These are phyloP conservation scores for Mycena capillaripes DNA, from an alignment of 768 basidiomycete genomes.

Conservation along the genomic window DNA sequence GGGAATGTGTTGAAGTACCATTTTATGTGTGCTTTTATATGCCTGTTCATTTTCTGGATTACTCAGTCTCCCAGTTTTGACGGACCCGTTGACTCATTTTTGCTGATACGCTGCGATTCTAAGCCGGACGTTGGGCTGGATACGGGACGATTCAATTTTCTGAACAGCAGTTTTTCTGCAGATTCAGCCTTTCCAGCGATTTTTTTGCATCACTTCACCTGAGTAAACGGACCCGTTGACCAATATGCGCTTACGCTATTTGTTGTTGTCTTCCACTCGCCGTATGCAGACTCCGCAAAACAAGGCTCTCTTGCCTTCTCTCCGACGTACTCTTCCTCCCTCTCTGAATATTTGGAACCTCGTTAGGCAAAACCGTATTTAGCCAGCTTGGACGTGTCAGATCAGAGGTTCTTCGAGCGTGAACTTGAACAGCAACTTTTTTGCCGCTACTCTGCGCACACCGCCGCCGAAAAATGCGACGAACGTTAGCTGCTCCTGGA, in stretches of 20 bases:
- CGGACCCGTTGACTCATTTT: not conserved
- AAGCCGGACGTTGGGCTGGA: not conserved
- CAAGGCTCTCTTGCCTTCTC: no score
- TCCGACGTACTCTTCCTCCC: no score
- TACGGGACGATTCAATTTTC: not conserved
- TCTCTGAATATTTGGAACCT: no score
- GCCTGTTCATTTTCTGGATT: not conserved
- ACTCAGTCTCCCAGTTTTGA: not conserved
- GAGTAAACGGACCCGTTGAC: conserved; percentile 10
- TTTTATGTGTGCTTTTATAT: not conserved
- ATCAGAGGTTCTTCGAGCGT: no score
- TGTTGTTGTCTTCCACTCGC: no score
- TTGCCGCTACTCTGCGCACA: no score
- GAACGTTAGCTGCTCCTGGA: no score
- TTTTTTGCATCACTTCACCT: not conserved
- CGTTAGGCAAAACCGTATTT: no score
- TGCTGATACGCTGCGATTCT: not conserved
- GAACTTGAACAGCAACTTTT: no score
- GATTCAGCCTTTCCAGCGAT: not conserved
- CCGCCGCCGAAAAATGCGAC: no score
- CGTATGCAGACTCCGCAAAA: no score
- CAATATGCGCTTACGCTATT: not conserved
- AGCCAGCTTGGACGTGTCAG: no score
- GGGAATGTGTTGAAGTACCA: not conserved
- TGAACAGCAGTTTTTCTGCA: not conserved